Evolutionary conservation across 352 stramenopile genomes (phyloP).

Genomic region (Globisporangium camurandrum): DNA sequence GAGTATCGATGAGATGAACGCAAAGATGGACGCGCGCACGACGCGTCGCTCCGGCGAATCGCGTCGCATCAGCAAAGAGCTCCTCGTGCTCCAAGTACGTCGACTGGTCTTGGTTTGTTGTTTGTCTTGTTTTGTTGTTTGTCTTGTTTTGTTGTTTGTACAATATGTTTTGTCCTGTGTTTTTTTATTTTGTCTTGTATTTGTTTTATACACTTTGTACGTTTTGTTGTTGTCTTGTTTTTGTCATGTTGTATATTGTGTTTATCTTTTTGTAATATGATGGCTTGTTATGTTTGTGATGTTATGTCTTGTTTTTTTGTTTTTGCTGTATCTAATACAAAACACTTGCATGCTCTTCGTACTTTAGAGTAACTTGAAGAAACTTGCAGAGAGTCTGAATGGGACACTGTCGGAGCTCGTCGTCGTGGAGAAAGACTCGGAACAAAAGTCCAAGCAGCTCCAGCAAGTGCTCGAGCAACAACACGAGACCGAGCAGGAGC

Average conservation of each 20-base stretch:
- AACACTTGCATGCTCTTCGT: neutral
- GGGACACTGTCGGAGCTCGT: constrained; percentile 71
- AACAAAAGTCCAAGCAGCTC: constrained; percentile 73
- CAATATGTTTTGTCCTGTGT: no score
- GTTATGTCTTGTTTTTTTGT: no score
- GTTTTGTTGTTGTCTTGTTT: no score
- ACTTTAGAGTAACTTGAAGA: constrained; percentile 45
- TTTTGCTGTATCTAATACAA: no score
- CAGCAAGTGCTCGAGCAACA: constrained; percentile 69
- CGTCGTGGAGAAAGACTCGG: constrained; percentile 76
- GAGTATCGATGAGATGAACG: constrained; percentile 46
- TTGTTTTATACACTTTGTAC: no score
- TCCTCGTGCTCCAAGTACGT: constrained; percentile 25
- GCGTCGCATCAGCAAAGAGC: constrained; percentile 26
- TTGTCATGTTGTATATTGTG: no score
- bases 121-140: no score
- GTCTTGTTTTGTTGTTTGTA: no score
- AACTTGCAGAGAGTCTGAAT: constrained; percentile 61
- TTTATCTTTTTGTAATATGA: no score
- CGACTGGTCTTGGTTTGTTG: no score
- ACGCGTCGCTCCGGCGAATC: constrained; percentile 19
- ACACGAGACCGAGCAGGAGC: constrained; percentile 66
- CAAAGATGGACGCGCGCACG: constrained; percentile 18
- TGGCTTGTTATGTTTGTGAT: no score
- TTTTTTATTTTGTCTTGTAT: no score